Percentiles rank a stretch among this genome's conserved stretches.
Evolutionary conservation across 1,284 basidiomycete genomes (phyloP).

Genomic region (Pulveroboletus sp.): DNA sequence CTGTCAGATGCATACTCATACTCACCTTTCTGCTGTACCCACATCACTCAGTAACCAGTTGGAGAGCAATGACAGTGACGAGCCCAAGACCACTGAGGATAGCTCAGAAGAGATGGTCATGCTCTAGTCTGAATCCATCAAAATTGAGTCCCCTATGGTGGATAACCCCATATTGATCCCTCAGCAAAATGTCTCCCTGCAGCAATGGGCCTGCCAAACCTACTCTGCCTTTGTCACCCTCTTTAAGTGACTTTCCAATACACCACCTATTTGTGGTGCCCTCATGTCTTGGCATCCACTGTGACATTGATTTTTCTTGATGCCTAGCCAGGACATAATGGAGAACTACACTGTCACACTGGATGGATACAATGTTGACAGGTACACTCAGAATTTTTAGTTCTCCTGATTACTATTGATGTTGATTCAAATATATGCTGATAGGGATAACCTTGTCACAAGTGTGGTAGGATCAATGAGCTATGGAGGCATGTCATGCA

Average conservation of each 20-base stretch:
- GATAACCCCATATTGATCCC: slow-evolving; percentile 6
- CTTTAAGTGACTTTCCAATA: not conserved
- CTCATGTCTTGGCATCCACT: no score
- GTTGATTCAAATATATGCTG: not conserved
- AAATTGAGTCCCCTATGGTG: slow-evolving; percentile 3
- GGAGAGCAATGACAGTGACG: slow-evolving; percentile 23
- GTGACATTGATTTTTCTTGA: not conserved
- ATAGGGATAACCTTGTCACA: slow-evolving; percentile 43
- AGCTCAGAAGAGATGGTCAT: slow-evolving; percentile 24
- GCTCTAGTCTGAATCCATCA: not conserved
- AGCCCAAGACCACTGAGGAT: slow-evolving; percentile 15
- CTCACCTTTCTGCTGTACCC: slow-evolving; percentile 15
- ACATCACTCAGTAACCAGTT: slow-evolving; percentile 23
- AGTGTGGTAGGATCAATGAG: slow-evolving; percentile 41
- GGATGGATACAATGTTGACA: slow-evolving; percentile 54
- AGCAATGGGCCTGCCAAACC: slow-evolving; percentile 6
- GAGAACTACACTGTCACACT: slow-evolving; percentile 49
- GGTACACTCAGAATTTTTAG: slow-evolving; percentile 23
- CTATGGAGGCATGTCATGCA: slow-evolving; percentile 46
- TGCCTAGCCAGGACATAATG: slow-evolving; percentile 29
- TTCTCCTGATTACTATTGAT: not conserved
- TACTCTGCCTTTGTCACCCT: not conserved
- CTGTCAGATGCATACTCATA: not conserved
- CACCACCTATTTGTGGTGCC: no score
- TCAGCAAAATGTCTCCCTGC: not conserved